Evolutionary conservation across 345 rosid genomes (phyloP).

Genomic region (Physaria fendleri): DNA sequence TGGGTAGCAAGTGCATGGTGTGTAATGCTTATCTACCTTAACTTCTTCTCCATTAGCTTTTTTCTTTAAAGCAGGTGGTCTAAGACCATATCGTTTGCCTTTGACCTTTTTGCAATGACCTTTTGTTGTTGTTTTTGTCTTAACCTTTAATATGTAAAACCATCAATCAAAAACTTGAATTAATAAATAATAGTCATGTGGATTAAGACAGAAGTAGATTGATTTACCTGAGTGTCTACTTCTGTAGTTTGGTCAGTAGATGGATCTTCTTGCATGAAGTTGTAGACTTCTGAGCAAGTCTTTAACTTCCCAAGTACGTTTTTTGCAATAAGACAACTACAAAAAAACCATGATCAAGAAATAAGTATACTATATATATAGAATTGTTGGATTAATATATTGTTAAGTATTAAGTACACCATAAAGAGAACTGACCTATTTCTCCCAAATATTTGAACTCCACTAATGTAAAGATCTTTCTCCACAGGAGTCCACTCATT

Average conservation of each 20-base stretch:
- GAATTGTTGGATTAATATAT: neutral
- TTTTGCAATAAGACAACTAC: slow-evolving; percentile 82
- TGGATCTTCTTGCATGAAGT: slow-evolving; percentile 50
- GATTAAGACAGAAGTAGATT: neutral
- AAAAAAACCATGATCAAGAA: neutral
- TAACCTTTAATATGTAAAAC: slow-evolving; percentile 1
- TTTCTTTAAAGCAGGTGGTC: too few species aligned
- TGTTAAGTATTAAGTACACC: neutral
- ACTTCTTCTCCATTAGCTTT: too few species aligned
- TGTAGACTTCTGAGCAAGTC: slow-evolving; percentile 73
- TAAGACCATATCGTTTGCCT: too few species aligned
- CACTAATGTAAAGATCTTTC: slow-evolving; percentile 66
- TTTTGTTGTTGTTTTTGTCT: too few species aligned
- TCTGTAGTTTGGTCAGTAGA: neutral
- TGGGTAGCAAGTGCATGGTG: too few species aligned
- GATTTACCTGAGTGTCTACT: neutral
- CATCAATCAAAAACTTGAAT: neutral
- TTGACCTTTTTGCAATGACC: too few species aligned
- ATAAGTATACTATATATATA: neutral
- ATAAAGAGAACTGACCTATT: too few species aligned
- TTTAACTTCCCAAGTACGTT: slow-evolving; percentile 68
- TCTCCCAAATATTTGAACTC: slow-evolving; percentile 85
- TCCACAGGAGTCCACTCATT: slow-evolving; percentile 61
- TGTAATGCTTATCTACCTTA: too few species aligned
- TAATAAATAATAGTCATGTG: neutral